A percentile compares a stretch with the other conserved stretches of the same genome.
Evolutionary conservation across 2,329 filamentous ascomycete genomes (phyloP).

Genomic region (Coniella vitis): DNA sequence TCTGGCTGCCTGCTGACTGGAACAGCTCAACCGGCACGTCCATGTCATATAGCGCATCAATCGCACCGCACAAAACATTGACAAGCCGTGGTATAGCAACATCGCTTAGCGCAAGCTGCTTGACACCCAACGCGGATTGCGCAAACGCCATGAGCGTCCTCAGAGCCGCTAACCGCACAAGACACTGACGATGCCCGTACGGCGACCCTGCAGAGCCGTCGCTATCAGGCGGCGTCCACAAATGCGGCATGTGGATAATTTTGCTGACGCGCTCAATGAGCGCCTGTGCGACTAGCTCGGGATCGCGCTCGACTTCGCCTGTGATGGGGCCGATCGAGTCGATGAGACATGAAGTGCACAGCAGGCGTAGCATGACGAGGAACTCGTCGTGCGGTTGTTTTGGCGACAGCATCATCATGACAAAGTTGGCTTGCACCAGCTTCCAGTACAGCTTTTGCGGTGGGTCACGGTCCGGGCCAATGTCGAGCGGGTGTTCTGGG

Average conservation of each 20-base stretch:
- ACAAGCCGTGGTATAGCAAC: slow-evolving; percentile 69
- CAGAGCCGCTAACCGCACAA: slow-evolving; percentile 40
- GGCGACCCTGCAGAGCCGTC: slow-evolving; percentile 2
- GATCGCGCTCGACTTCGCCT: slow-evolving; percentile 32
- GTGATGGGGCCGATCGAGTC: slow-evolving; percentile 61
- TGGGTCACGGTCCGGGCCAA: slow-evolving; percentile 18
- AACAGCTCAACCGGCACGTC: slow-evolving; percentile 30
- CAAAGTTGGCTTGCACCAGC: slow-evolving; percentile 57
- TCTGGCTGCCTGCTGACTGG: background rate
- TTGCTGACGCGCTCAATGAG: slow-evolving; percentile 58
- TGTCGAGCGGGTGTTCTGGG: slow-evolving; percentile 11
- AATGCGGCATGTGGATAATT: slow-evolving; percentile 52
- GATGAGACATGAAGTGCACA: slow-evolving; percentile 59
- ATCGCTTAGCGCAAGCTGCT: slow-evolving; percentile 61
- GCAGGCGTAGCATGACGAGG: slow-evolving; percentile 54
- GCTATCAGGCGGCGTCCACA: slow-evolving; percentile 30
- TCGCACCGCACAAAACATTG: slow-evolving; percentile 53
- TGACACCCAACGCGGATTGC: slow-evolving; percentile 53
- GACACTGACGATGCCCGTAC: slow-evolving; percentile 31
- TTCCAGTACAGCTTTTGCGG: slow-evolving; percentile 56
- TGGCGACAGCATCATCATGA: slow-evolving; percentile 59
- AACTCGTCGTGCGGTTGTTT: slow-evolving; percentile 60
- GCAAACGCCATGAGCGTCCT: slow-evolving; percentile 55
- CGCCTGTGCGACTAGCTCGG: slow-evolving; percentile 34
- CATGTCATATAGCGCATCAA: slow-evolving; percentile 66